Percentiles rank a stretch among this genome's conserved stretches.
phyloP scores from a whole-genome alignment of 805 yeast species.

The Yamadazyma olivae region DNA sequence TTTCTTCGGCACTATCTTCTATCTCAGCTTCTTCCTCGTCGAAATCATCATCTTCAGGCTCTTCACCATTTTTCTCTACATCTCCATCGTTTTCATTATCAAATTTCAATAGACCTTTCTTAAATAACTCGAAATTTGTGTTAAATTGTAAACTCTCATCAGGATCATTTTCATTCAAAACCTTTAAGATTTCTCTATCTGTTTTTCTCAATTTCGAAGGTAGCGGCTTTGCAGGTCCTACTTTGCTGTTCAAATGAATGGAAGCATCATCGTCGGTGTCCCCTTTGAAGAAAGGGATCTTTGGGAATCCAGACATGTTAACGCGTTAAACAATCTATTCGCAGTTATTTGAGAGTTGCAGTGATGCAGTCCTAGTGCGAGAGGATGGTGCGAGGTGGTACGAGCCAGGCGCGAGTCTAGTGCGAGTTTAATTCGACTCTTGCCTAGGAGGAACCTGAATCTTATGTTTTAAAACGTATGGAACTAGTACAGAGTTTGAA shows the following conservation, averaged over 20 bases:
- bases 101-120: conserved; percentile 4
- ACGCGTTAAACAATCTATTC: conserved; percentile 9
- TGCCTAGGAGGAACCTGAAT: too few relatives aligned
- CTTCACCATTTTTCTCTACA: conserved; percentile 4
- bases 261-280: conserved; percentile 43
- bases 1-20: not conserved
- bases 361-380: not conserved
- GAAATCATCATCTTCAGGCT: conserved; percentile 3
- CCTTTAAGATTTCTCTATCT: conserved; percentile 19
- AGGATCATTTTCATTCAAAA: conserved; percentile 16
- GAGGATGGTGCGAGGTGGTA: too few relatives aligned
- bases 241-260: conserved; percentile 33
- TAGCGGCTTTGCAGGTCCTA: conserved; percentile 39
- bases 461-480: too few relatives aligned
- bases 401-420: too few relatives aligned
- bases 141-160: conserved; percentile 15
- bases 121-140: conserved; percentile 15
- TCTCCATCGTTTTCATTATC: not conserved
- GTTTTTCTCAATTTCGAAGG: conserved; percentile 6
- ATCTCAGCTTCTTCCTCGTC: not conserved
- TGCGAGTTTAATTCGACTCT: too few relatives aligned
- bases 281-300: conserved; percentile 34
- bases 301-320: conserved; percentile 27
- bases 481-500: too few relatives aligned
- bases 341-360: too few relatives aligned